Evolutionary conservation across 2,329 filamentous ascomycete genomes (phyloP).

Genomic region (Harringtonia lauricola): DNA sequence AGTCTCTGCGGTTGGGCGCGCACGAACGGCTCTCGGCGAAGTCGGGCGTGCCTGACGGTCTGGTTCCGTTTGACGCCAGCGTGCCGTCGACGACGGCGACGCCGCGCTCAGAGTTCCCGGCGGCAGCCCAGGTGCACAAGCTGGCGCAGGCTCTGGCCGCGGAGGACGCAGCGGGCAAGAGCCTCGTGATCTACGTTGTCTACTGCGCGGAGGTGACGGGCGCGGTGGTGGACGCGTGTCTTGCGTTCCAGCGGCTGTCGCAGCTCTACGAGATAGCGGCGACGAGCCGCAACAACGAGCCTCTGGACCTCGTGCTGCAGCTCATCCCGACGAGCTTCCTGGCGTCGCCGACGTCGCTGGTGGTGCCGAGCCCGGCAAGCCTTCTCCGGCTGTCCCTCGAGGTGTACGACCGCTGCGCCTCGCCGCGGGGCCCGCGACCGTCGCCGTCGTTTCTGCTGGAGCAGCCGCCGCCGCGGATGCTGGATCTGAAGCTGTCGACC

Average conservation of each 20-base stretch:
- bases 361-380: conserved; percentile 49
- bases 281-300: conserved; percentile 20
- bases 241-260: conserved; percentile 62
- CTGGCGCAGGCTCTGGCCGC: conserved; percentile 35
- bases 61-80: conserved; percentile 33
- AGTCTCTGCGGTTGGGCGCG: conserved; percentile 59
- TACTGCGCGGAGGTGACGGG: conserved; percentile 53
- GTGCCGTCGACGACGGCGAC: background rate
- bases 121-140: conserved; percentile 36
- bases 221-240: conserved; percentile 59
- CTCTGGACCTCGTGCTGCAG: conserved; percentile 65
- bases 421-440: conserved; percentile 44
- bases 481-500: conserved; percentile 62
- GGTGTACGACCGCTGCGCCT: conserved; percentile 64
- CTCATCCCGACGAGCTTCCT: conserved; percentile 60
- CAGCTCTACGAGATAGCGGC: conserved; percentile 44
- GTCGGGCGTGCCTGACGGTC: conserved; percentile 33
- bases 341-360: conserved; percentile 49
- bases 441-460: conserved; percentile 66
- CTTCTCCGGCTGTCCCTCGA: conserved; percentile 58
- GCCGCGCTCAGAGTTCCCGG: conserved; percentile 31
- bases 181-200: conserved; percentile 66
- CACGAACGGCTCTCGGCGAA: conserved; percentile 40
- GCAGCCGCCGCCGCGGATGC: conserved; percentile 53
- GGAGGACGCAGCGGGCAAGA: conserved; percentile 34